Evolutionary conservation across 1,284 basidiomycete species (phyloP).

Genomic region (Ganoderma boninense): DNA sequence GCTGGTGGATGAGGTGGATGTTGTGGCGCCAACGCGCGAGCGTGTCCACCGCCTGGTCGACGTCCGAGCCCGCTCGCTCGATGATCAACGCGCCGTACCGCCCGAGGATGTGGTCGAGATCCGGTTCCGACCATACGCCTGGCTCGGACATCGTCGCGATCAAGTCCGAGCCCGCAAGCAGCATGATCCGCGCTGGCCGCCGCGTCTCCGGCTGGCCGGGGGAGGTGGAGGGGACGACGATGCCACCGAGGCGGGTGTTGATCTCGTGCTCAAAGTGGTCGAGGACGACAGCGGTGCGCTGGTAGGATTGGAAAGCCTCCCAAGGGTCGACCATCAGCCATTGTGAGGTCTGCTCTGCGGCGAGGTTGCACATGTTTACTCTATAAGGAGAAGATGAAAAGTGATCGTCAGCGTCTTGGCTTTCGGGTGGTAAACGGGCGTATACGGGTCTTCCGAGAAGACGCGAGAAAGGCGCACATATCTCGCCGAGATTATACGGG

Average conservation of each 20-base stretch:
- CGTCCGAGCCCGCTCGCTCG: no score
- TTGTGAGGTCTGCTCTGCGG: constrained; percentile 79
- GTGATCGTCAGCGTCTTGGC: background rate
- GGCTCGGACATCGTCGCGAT: no score
- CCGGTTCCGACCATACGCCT: no score
- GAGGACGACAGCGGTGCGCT: constrained; percentile 94
- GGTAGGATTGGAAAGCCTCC: constrained; percentile 95
- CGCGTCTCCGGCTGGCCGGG: no score
- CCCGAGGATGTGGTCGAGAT: no score
- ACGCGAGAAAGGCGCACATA: background rate
- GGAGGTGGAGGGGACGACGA: constrained; percentile 39
- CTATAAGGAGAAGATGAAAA: constrained; percentile 47
- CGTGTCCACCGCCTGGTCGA: no score
- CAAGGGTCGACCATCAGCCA: constrained; percentile 97
- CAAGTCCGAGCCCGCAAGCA: no score
- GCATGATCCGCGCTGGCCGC: no score
- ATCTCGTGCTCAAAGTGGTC: constrained; percentile 97
- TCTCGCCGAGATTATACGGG: background rate
- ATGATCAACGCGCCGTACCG: no score
- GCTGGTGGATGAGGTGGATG: background rate
- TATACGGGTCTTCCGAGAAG: background rate
- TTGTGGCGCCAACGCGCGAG: no score
- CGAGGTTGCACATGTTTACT: constrained; percentile 89
- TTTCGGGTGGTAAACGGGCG: background rate
- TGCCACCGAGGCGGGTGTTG: constrained; percentile 82